Conservation (phyloP, 495 filamentous ascomycete species). For the Hypoxylon subgilvum region DNA sequence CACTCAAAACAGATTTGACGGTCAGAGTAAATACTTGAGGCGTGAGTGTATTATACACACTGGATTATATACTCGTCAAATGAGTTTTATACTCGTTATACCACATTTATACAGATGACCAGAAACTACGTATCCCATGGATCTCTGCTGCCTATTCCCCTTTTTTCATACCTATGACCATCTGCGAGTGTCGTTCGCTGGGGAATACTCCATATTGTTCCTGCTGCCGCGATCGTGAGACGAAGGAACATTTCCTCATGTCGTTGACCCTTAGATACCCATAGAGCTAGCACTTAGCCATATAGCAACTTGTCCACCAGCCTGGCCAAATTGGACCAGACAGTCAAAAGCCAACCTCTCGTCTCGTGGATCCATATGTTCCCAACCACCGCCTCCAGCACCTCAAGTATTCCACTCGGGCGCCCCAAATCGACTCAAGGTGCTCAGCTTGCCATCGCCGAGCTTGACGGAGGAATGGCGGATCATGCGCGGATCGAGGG, state of each 20-base stretch:
- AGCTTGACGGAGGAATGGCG: constrained; percentile 84
- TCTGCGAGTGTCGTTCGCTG: too few relatives aligned
- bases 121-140: background rate
- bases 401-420: constrained; percentile 57
- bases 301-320: background rate
- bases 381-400: background rate
- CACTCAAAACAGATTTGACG: too few relatives aligned
- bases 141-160: background rate
- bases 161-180: constrained; percentile 5
- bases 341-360: too few relatives aligned
- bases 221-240: too few relatives aligned
- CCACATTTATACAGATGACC: constrained; percentile 8
- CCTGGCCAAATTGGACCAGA: background rate
- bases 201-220: too few relatives aligned
- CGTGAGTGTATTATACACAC: background rate
- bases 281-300: background rate
- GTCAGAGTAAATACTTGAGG: too few relatives aligned
- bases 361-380: background rate
- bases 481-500: constrained; percentile 91
- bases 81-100: background rate
- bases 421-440: constrained; percentile 64
- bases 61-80: too few relatives aligned
- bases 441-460: constrained; percentile 75
- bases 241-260: too few relatives aligned
- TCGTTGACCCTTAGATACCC: background rate